phyloP scores from a whole-genome alignment of 176 grass and related monocot genomes.

The Pharus latifolius region DNA sequence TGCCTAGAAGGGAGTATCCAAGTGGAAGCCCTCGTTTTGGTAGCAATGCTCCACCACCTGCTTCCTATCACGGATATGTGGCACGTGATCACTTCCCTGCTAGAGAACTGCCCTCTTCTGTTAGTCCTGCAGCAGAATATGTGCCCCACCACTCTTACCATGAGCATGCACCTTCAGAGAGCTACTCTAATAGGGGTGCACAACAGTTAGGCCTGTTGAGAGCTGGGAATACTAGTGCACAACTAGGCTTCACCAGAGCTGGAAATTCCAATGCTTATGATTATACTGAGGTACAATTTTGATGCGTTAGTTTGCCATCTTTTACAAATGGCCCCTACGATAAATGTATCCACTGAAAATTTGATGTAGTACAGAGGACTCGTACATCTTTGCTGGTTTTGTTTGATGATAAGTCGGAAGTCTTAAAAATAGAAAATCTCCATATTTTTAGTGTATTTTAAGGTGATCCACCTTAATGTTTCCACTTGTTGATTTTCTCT shows the following conservation, averaged over 20 bases:
- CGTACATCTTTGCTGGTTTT: not conserved
- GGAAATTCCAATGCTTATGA: conserved; percentile 57
- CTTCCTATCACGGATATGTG: conserved; percentile 33
- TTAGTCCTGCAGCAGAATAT: conserved; percentile 26
- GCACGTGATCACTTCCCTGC: conserved; percentile 21
- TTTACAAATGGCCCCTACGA: conserved; percentile 6
- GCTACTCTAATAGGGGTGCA: conserved; percentile 31
- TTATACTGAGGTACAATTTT: conserved; percentile 50
- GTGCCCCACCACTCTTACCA: conserved; percentile 24
- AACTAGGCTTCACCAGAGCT: conserved; percentile 43
- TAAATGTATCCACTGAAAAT: not conserved
- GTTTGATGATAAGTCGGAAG: not conserved
- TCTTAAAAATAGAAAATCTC: not conserved
- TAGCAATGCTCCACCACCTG: conserved; percentile 22
- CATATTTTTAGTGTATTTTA: not conserved
- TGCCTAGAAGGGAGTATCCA: conserved; percentile 37
- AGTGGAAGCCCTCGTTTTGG: conserved; percentile 24
- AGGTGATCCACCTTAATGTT: not conserved
- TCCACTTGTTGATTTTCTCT: conserved; percentile 2
- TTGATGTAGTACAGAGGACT: conserved; percentile 7
- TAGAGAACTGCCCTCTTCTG: conserved; percentile 33
- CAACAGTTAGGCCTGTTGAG: conserved; percentile 22
- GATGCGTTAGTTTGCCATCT: conserved; percentile 14
- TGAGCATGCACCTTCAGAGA: conserved; percentile 37
- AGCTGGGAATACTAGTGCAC: conserved; percentile 16